A percentile compares a stretch with the other conserved stretches of the same genome.
These are phyloP conservation scores for Chaetoceros tenuissimus DNA, from an alignment of 108 stramenopile species.

Conservation along the genomic window DNA sequence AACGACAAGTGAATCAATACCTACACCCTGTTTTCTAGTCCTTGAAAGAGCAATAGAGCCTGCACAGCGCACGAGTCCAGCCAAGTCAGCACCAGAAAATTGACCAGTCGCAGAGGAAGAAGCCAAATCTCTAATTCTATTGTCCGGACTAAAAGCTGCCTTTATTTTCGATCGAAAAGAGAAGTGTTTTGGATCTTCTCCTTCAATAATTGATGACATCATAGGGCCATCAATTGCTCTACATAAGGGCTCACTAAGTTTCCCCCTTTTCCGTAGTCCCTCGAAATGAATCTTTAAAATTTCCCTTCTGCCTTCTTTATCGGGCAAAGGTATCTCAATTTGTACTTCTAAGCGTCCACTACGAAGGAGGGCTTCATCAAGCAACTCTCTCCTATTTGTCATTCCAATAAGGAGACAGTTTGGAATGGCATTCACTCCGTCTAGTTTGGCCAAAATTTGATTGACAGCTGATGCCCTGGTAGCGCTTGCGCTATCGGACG, in stretches of 20 bases:
- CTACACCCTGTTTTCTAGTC: slow-evolving; percentile 49
- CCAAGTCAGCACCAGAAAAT: slow-evolving; percentile 88
- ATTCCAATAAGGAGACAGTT: slow-evolving; percentile 78
- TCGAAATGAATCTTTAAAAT: slow-evolving; percentile 70
- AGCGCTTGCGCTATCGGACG: slow-evolving; percentile 53
- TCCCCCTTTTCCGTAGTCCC: slow-evolving; percentile 40
- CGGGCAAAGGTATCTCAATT: slow-evolving; percentile 68
- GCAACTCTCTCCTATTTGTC: slow-evolving; percentile 72
- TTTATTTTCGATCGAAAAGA: background rate
- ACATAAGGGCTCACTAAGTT: slow-evolving; percentile 60
- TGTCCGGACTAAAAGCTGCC: background rate
- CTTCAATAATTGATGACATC: slow-evolving; percentile 4
- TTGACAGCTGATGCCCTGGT: slow-evolving; percentile 67
- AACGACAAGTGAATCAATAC: slow-evolving; percentile 54
- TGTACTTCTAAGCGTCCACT: slow-evolving; percentile 82
- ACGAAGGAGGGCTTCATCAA: slow-evolving; percentile 73
- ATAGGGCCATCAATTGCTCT: slow-evolving; percentile 60
- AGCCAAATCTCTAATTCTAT: slow-evolving; percentile 39
- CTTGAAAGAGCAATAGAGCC: slow-evolving; percentile 70
- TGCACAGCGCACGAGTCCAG: slow-evolving; percentile 81
- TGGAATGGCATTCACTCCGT: slow-evolving; percentile 68
- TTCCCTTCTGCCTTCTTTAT: slow-evolving; percentile 42
- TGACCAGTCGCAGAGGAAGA: slow-evolving; percentile 48
- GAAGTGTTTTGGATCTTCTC: too few relatives aligned
- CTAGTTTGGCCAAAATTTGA: slow-evolving; percentile 74